phyloP scores from a whole-genome alignment of 495 filamentous ascomycete species.

The Lineolata rhizophorae region DNA sequence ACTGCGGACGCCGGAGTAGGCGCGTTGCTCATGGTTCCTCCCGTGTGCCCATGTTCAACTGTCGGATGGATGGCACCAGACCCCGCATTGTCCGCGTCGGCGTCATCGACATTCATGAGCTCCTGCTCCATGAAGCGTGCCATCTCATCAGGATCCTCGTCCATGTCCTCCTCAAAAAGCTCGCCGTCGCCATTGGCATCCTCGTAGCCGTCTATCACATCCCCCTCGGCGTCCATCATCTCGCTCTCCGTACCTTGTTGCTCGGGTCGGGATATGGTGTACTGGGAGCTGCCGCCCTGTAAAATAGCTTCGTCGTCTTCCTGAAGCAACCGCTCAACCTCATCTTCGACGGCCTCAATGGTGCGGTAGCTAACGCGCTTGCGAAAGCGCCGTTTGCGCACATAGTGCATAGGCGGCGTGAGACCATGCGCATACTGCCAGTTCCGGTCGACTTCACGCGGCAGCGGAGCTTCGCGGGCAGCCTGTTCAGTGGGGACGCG shows the following conservation, averaged over 20 bases:
- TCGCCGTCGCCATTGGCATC: constrained; percentile 5
- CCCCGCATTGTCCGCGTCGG: constrained; percentile 17
- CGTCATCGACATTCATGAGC: constrained; percentile 26
- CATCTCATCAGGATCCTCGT: constrained; percentile 25
- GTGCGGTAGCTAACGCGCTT: constrained; percentile 61
- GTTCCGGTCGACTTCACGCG: constrained; percentile 36
- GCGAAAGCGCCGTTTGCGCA: constrained; percentile 65
- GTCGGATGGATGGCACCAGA: constrained; percentile 9
- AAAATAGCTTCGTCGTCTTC: constrained; percentile 35
- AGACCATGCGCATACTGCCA: constrained; percentile 80
- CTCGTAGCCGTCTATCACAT: constrained; percentile 8
- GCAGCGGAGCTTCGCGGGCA: constrained; percentile 41
- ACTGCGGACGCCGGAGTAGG: constrained; percentile 3
- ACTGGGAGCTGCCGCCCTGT: constrained; percentile 25
- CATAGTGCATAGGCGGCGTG: constrained; percentile 76
- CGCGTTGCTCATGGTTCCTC: constrained; percentile 5
- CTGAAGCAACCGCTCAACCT: constrained; percentile 53
- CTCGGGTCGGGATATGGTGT: constrained; percentile 44
- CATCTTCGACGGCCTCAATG: constrained; percentile 71
- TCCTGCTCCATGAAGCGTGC: constrained; percentile 32
- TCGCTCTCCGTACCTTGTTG: constrained; percentile 21
- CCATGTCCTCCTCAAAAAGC: no score
- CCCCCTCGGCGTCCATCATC: constrained; percentile 8
- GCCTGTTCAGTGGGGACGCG: constrained; percentile 48
- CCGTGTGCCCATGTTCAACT: constrained; percentile 7